These are phyloP conservation scores for Iberis pinnata DNA, from an alignment of 345 rosid genomes.

Conservation along the genomic window DNA sequence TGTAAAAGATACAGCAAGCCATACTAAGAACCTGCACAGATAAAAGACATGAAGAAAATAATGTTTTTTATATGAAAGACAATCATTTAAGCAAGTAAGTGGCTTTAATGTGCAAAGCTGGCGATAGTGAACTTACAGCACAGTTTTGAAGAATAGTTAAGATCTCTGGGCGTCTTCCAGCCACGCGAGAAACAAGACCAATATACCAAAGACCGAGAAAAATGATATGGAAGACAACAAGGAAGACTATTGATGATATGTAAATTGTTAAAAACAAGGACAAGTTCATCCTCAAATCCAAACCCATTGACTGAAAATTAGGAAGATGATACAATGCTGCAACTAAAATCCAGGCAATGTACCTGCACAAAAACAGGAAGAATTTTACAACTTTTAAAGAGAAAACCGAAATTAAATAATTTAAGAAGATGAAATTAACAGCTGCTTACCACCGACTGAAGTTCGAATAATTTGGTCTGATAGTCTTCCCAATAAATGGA, in stretches of 20 bases:
- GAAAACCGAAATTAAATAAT: not conserved
- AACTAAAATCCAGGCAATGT: constrained; percentile 93
- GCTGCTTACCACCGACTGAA: constrained; percentile 85
- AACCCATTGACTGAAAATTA: constrained; percentile 98
- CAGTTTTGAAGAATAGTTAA: constrained; percentile 91
- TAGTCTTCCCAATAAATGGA: constrained; percentile 89
- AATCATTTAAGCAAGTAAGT: constrained; percentile 4
- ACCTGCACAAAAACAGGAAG: constrained; percentile 46
- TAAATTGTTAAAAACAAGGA: constrained; percentile 84
- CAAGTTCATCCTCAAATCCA: constrained; percentile 98
- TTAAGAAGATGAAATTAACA: constrained; percentile 1
- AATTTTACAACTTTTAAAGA: not conserved
- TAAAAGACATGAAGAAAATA: constrained; percentile 14
- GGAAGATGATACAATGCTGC: constrained; percentile 99
- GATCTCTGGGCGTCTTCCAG: constrained; percentile 87
- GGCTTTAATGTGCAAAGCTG: constrained; percentile 11
- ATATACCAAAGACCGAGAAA: constrained; percentile 86
- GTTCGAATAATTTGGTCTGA: constrained; percentile 92
- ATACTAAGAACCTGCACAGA: constrained; percentile 77
- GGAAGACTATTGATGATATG: constrained; percentile 78
- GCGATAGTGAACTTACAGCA: constrained; percentile 48
- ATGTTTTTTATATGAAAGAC: too few relatives aligned
- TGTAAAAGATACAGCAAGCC: constrained; percentile 96
- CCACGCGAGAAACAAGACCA: constrained; percentile 94
- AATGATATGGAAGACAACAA: constrained; percentile 83